Evolutionary conservation across 2,329 filamentous ascomycete species (phyloP), one percentile per base, ranked within the genome.

Genomic region (Dothistroma septosporum): DNA sequence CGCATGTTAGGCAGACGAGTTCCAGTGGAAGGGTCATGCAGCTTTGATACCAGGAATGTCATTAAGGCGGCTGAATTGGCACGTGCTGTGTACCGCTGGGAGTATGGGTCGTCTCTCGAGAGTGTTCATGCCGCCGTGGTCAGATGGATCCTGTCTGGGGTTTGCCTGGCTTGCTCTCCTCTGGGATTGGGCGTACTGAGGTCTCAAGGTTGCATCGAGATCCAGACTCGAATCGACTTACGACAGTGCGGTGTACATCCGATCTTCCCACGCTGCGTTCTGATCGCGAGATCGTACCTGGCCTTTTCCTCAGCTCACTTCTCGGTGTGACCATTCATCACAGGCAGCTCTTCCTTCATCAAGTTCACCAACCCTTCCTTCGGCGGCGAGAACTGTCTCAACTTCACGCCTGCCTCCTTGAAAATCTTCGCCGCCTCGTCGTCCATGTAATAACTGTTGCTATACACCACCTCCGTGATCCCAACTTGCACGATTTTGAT

Each of bases 401-500:
- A 77, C 63, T 83, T 85, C 19, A 97, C 90, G 0, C 93, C 93
- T 7, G 92, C 92, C 74, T 92, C 86, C 60, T 85, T 80, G 67
- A 99, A 90, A 31, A 99, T 89, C 55, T 85, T 84, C 9, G 92
- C 91, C 41, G 83, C 81, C 64, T 91, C 86, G 46, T 80, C 84
- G 72, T 99, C 94, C 88, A 99, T 97, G 74, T 93, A 93, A 74
- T 99, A 99, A 28, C 89, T 87, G 73, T 95, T 89, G 66, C 87
- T 92, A 71, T 96, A 99, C 14, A 99, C 92, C 14, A 99, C 94
- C 80, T 99, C 94, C 47, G 85, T 86, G 66, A 99, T 96, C 19
- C 94, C 94, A 8, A 97, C 91, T 78, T 99, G 94, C 22, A 91
- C 90, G 71, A 99, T 97, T 80, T 99, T 99, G 79, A 99, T 96